Evolutionary conservation across 345 rosid species (phyloP).

Genomic region (Populus euphratica): DNA sequence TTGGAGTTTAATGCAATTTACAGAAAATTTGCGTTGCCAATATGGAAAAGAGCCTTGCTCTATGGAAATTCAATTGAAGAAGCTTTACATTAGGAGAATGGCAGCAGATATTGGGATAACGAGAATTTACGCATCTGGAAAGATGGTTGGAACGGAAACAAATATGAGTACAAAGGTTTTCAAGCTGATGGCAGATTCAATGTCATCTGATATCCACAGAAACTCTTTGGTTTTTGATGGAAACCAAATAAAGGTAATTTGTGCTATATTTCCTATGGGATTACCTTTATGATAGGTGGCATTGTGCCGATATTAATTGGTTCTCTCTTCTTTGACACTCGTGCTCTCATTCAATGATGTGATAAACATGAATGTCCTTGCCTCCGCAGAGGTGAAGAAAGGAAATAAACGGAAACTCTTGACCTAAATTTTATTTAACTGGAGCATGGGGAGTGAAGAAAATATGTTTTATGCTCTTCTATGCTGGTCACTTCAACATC

Average conservation of each 20-base stretch:
- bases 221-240: constrained; percentile 61
- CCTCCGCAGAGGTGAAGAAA: background rate
- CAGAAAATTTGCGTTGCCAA: constrained; percentile 79
- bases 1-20: constrained; percentile 83
- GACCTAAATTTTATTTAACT: background rate
- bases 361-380: background rate
- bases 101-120: constrained; percentile 91
- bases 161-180: constrained; percentile 75
- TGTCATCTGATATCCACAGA: constrained; percentile 59
- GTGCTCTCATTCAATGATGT: background rate
- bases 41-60: constrained; percentile 88
- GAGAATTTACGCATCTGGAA: constrained; percentile 72
- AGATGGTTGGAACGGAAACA: constrained; percentile 82
- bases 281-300: background rate
- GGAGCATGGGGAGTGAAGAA: background rate
- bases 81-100: constrained; percentile 89
- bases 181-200: constrained; percentile 75
- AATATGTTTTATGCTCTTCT: background rate
- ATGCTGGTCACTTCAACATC: background rate
- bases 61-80: constrained; percentile 85
- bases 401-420: background rate
- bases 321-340: background rate
- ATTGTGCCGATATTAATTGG: background rate
- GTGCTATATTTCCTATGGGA: constrained; percentile 1
- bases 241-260: constrained; percentile 70